Evolutionary conservation across 352 stramenopile species (phyloP), one percentile per base, ranked within the genome.

Genomic region (Elongisporangium undulatum): DNA sequence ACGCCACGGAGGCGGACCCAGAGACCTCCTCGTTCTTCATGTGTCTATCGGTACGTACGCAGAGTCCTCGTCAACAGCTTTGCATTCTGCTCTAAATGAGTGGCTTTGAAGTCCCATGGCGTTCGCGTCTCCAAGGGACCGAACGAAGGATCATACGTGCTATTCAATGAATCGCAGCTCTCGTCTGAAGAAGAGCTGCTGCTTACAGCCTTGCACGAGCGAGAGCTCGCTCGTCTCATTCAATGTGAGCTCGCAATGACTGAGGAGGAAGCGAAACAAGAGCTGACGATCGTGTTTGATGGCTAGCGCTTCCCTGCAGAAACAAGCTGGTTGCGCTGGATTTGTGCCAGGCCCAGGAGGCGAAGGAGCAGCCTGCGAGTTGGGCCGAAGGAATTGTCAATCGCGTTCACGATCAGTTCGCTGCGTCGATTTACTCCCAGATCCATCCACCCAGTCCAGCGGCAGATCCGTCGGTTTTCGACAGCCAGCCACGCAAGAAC

Each of bases 171-270:
- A 50, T 74, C 77, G 4, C 74, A 79, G 2, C 55, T 94, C 13
- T 81, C 79, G 3, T 92, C 79, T 1, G 77, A 91, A 41, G 80
- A 90, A 29, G 84, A 92, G 49, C 62, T 94, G 15, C 38, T 87
- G 6, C 61, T 92, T 13, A 91, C 84, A 0, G 75, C 77, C 4
- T 58, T 92, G 15, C 79, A 88, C 56, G 79, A 89, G 51, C 62
- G 64, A 3, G 77, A 91, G 21, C 67, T 94, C 10, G 82, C 77
- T 19, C 61, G 72, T 50, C 63, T 87, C 58, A 76, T 94, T 16
- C 64, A 88, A 49, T 71, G 83, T 90, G 57, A 34, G 54, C 6
- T 21, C 6, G 0, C 15, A 20, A 24, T 19, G 50, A 21, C 21
- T n/a, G 9, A 22, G 2, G 49, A 39, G 6, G 2, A 21, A 19